Conservation (phyloP, 129 eudicot species). For the Rutidosis leptorrhynchoides region DNA sequence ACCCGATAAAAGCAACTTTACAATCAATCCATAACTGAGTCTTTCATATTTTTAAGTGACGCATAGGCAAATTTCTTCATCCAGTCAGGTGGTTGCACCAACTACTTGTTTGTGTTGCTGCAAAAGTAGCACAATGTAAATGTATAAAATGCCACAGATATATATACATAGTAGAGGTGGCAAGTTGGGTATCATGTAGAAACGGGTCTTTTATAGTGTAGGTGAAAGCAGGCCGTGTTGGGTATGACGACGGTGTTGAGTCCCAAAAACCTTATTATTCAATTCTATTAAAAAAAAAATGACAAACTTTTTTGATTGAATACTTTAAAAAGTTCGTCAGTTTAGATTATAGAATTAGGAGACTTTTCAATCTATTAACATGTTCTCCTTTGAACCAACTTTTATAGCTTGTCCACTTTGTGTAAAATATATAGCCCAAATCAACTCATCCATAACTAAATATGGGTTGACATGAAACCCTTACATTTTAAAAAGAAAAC, state of each 20-base stretch:
- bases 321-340: not conserved
- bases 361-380: not conserved
- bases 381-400: not conserved
- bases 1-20: constrained; percentile 21
- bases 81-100: constrained; percentile 9
- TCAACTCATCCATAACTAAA: not conserved
- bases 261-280: not conserved
- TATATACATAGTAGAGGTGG: not conserved
- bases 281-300: not conserved
- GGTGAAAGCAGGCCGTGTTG: not conserved
- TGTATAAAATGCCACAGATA: not conserved
- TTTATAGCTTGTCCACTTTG: not conserved
- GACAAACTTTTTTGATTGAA: not conserved
- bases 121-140: not conserved
- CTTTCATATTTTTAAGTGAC: constrained; percentile 12
- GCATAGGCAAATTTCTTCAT: constrained; percentile 14
- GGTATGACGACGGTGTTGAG: no score
- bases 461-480: not conserved
- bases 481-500: not conserved
- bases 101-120: constrained; percentile 21
- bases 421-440: not conserved
- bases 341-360: not conserved
- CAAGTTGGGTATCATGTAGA: not conserved
- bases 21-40: constrained; percentile 20
- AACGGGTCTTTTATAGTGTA: not conserved